Evolutionary conservation across 768 basidiomycete genomes (phyloP), one percentile per base, ranked within the genome.

Genomic region (Pleurotus citrinopileatus): DNA sequence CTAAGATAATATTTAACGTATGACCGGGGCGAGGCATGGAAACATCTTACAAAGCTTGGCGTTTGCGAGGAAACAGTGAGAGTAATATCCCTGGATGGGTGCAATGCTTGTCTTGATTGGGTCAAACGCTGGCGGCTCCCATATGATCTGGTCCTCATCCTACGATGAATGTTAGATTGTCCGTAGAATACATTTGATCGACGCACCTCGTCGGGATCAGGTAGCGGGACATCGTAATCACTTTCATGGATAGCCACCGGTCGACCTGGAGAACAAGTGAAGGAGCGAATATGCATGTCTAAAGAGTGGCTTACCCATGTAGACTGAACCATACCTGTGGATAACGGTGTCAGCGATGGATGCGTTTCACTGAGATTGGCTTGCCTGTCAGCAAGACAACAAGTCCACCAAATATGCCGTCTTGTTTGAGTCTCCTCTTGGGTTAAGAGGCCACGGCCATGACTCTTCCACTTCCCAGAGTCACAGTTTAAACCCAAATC

Each of bases 401-500:
- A 91, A 13, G 78, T 75, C 86, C 87, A 90, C 89, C 89, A 92
- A 38, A 90, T 86, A 59, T 89, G 87, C 46, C 82, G 80, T 57
- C 89, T 77, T 3, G 76, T 80, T 65, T 90, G 87, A 25, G 79
- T 83, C 65, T 91, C 90, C 60, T 82, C 76, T 12, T 70, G 64
- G 7, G 80, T 79, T 59, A 91, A 89, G 29, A 91, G 65, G 54
- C 76, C 75, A 43, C 73, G 76, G 12, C 81, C 82, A 53, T 81
- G 73, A 51, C 79, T 75, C 60, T 83, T 83, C 89, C 91, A 94
- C 52, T 78, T 81, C 22, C 85, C 81, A 3, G 89, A 82, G 59
- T 89, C 82, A 25, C 88, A 87, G 63, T 94, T 90, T 57, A 94
- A 71, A 27, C 91, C 91, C 13, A 93, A 70, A 64, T 94, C 91